Evolutionary conservation across 1,139 yeast genomes (phyloP).

Genomic region (Lodderomyces theae): DNA sequence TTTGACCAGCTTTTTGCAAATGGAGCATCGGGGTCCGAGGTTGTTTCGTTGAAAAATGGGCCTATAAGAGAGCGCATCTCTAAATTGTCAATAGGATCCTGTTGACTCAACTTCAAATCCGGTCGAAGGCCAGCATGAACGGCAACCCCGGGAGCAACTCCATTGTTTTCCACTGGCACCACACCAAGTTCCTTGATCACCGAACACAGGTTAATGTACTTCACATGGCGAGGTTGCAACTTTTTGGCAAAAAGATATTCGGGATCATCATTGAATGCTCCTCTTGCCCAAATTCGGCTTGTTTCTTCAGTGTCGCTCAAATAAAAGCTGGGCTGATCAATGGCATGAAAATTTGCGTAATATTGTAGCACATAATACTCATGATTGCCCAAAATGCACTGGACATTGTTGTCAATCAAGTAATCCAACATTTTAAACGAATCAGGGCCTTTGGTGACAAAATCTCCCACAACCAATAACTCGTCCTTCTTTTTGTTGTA

Average conservation of each 20-base stretch:
- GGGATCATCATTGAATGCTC: slow-evolving; percentile 48
- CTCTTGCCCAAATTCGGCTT: slow-evolving; percentile 5
- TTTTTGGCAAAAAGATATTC: slow-evolving; percentile 60
- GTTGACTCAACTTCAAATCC: slow-evolving; percentile 56
- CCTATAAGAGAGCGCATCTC: slow-evolving; percentile 61
- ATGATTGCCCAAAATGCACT: slow-evolving; percentile 86
- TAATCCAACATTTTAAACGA: slow-evolving; percentile 67
- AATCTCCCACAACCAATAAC: slow-evolving; percentile 78
- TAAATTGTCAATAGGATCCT: slow-evolving; percentile 57
- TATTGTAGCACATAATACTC: slow-evolving; percentile 64
- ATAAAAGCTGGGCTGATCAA: slow-evolving; percentile 29
- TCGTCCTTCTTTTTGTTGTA: slow-evolving; percentile 51
- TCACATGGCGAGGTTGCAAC: slow-evolving; percentile 58
- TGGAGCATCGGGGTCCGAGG: slow-evolving; percentile 47
- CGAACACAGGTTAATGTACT: slow-evolving; percentile 59
- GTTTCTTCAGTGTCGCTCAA: neutral
- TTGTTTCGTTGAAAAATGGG: slow-evolving; percentile 54
- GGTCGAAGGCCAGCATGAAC: slow-evolving; percentile 79
- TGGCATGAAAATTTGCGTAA: slow-evolving; percentile 58
- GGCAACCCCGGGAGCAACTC: slow-evolving; percentile 49
- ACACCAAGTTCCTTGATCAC: slow-evolving; percentile 61
- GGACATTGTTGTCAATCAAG: slow-evolving; percentile 57
- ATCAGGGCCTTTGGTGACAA: slow-evolving; percentile 79
- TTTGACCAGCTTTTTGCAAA: slow-evolving; percentile 64
- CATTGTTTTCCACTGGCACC: slow-evolving; percentile 45